Conservation (phyloP, 768 basidiomycete genomes). For the Suillus decipiens region DNA sequence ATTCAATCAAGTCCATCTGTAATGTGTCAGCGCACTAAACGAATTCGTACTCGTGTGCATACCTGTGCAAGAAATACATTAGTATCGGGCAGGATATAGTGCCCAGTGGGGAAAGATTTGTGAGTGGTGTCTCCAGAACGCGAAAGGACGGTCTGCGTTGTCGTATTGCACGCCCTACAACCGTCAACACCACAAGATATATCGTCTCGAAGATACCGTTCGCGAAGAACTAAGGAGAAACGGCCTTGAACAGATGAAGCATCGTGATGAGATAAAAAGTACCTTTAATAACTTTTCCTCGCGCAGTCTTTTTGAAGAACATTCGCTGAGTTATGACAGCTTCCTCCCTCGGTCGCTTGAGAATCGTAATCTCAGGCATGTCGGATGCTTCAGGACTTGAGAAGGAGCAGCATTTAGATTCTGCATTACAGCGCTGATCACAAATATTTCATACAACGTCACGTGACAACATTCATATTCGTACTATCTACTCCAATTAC, state of each 20-base stretch:
- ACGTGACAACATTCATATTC: not conserved
- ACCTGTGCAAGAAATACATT: conserved; percentile 94
- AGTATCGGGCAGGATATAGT: conserved; percentile 90
- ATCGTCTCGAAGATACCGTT: conserved; percentile 92
- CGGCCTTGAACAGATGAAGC: not conserved
- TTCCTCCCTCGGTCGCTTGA: conserved; percentile 65
- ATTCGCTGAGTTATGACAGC: conserved; percentile 57
- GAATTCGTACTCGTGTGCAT: conserved; percentile 20
- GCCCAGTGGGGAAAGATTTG: conserved; percentile 58
- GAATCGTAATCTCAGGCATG: conserved; percentile 67
- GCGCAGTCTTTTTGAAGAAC: conserved; percentile 94
- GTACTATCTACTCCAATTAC: too few relatives aligned
- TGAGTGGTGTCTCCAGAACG: conserved; percentile 58
- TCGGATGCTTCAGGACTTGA: not conserved
- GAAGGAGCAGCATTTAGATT: not conserved
- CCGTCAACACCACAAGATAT: conserved; percentile 68
- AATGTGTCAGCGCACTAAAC: conserved; percentile 10
- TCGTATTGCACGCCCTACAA: conserved; percentile 62
- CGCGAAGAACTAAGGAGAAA: conserved; percentile 52
- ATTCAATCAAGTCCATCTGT: conserved; percentile 94
- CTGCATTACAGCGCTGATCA: not conserved
- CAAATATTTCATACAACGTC: not conserved
- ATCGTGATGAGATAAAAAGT: conserved; percentile 15
- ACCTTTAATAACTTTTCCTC: conserved; percentile 95
- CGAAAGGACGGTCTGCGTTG: conserved; percentile 53